These are phyloP conservation scores for Candida sphagnicola DNA, from an alignment of 805 yeast genomes.

Conservation along the genomic window DNA sequence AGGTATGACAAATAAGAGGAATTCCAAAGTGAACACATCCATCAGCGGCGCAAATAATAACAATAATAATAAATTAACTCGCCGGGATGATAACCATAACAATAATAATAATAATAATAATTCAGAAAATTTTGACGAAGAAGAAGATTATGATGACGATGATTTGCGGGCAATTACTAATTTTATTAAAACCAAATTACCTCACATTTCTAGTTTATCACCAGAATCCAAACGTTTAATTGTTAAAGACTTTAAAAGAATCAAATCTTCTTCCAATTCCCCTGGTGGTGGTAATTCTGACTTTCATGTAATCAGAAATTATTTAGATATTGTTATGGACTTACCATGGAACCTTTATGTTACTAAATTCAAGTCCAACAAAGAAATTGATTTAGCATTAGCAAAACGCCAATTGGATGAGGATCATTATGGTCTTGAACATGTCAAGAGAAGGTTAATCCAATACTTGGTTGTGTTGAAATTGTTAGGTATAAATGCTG, in stretches of 20 bases:
- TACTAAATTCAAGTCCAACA: constrained; percentile 29
- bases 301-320: constrained; percentile 59
- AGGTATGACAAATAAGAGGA: constrained; percentile 32
- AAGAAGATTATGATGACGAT: constrained; percentile 44
- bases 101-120: constrained; percentile 8
- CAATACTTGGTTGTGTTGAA: constrained; percentile 80
- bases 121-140: constrained; percentile 19
- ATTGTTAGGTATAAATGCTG: constrained; percentile 43
- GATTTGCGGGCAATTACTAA: constrained; percentile 34
- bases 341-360: constrained; percentile 53
- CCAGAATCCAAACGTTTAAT: constrained; percentile 38
- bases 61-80: constrained; percentile 13
- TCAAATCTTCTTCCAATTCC: constrained; percentile 47
- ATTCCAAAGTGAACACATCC: constrained; percentile 2
- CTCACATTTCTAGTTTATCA: constrained; percentile 28
- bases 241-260: constrained; percentile 50
- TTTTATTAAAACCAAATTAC: constrained; percentile 34
- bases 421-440: constrained; percentile 42
- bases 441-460: constrained; percentile 60
- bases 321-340: constrained; percentile 62
- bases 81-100: constrained; percentile 10
- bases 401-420: constrained; percentile 37
- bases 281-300: constrained; percentile 46
- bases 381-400: constrained; percentile 45
- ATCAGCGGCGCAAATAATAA: neutral